Base-by-base conservation (phyloP, 768 basidiomycete genomes). In the Phanerochaete sordida region DNA sequence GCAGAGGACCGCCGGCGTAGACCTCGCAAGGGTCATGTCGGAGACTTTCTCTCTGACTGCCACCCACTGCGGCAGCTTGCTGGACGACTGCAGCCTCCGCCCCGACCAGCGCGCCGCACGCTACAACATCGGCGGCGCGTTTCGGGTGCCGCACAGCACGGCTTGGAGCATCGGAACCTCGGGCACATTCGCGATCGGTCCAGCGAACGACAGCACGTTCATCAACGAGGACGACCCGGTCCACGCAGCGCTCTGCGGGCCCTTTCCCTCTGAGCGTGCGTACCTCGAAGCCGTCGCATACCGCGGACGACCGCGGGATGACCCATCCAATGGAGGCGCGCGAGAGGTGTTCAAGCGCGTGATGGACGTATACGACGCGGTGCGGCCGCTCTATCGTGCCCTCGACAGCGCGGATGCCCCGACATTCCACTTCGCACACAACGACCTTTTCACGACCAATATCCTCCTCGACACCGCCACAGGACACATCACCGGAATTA, bases 61-160 rank as follows among this genome's bases (percentile, higher is more conserved):
- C 4, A 49, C 23, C 8, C 24, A 49, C 23, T 49, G 48, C 24
- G 48, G 48, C 7, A 49, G 48, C 27, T 23, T 49, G 7, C 27
- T 49, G 4, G 15, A 7, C 21, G 48, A 49, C 37, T 16, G 24
- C 21, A n/a, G 28, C 27, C 21, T 33, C 13, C 15, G 30, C 19
- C 4, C 15, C 19, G 31, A 37, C 53, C 80, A 79, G 19, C 79
- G 21, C 75, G 13, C 80, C 62, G 21, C 5, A 9, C 30, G 37
- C 11, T 21, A 19, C 31, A 30, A n/a, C n/a, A n/a, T n/a, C 24
- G 24, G 15, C 16, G 8, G 7, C 12, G 16, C 24, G 16, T 19
- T 9, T 4, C 21, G 8, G 4, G 8, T 27, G 4, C 19, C 19
- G 6, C 19, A 19, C 44, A 6, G 7, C 44, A 28, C 48, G 3